Evolutionary conservation across 805 yeast genomes (phyloP), one percentile per base, ranked within the genome.

Genomic region (Metschnikowia reukaufii): DNA sequence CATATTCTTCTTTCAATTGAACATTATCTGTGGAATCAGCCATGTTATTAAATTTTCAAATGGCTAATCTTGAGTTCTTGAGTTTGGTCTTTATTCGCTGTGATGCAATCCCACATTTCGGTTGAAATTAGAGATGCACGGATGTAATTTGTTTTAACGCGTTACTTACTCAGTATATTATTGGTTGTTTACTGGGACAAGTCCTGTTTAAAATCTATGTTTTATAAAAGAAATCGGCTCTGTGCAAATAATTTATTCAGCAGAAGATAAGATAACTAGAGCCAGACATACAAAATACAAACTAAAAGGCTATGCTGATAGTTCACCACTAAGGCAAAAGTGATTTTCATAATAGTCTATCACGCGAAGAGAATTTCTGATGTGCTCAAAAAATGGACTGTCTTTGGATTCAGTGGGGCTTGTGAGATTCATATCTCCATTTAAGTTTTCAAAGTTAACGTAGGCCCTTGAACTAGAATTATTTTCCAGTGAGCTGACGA

Each of bases 1-100:
- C 82, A 60, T 87, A 86, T 61, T 87, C 95, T 54, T 79, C 83
- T 50, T 79, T 68, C 44, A 80, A 76, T 12, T 79, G 48, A 17
- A 39, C 23, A 15, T 42, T 57, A 19, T 48, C 44, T n/a, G 48
- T 45, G 3, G 39, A 42, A 16, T 48, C 48, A 19, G 31, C 33
- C 56, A 54, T 54, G n/a, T n/a, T n/a, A n/a, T n/a, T n/a, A n/a
- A n/a, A n/a, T 15, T 16, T 45, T n/a, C 15, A 12, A 25, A 39
- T 29, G 16, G 16, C 23, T 32, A 15, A n/a, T 29, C 15, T 20
- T 12, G 17, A 20, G n/a, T 36, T n/a, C n/a, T n/a, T n/a, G n/a
- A 15, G 38, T 20, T 36, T 36, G 2, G 9, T 23, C 12, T n/a
- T 21, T 17, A 5, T n/a, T 6, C 36, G 36, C 19, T 27, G 38